Base-by-base conservation (phyloP, 192 early-diverging fungal species). In the Linnemannia elongata region DNA sequence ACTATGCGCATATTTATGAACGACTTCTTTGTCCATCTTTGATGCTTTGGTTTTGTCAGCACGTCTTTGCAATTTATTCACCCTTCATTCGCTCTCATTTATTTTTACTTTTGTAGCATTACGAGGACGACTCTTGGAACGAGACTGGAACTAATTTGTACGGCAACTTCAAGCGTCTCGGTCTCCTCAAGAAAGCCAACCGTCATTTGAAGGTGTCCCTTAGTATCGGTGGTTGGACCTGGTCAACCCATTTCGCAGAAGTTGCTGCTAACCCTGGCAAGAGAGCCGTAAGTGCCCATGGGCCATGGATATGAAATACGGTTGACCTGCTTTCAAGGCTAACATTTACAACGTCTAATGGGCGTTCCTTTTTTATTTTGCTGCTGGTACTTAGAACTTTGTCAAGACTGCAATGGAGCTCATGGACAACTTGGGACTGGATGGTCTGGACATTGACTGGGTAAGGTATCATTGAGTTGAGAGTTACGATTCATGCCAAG, bases 151-250 rank as follows among this genome's bases (percentile, higher is more conserved):
- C 90, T 33, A 90, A 89, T 44, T 69, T 92, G 6, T 91, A 88
- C 36, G 94, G 93, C 73, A 94, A 93, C 76, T 86, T 95, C 17
- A 91, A 91, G 90, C 91, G 95, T 83, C 88, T 94, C 39, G 89
- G 90, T 77, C 88, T 93, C 33, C 88, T 97, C 79, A 96, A 95
- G 82, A 91, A 93, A 66, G 83, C 81, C 3, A 93, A 96, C 74
- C 92, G 94, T 33, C 90, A 95, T 75, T 80, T 96, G 69, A 94
- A 94, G 55, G 90, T 94, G 35, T 89, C 93, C 22, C 92, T 96
- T 7, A 94, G 94, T 45, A 91, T 96, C n/a, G 96, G 95, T 63
- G 95, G 96, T 4, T 96, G 95, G 95, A 91, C 93, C 6, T 93
- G 90, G 93, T 95, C 94, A 38, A 92, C 89, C 45, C 90, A 94